Evolutionary conservation across 371 early-diverging fungal species (phyloP), one percentile per base, ranked within the genome.

Genomic region (Mortierella sp.): DNA sequence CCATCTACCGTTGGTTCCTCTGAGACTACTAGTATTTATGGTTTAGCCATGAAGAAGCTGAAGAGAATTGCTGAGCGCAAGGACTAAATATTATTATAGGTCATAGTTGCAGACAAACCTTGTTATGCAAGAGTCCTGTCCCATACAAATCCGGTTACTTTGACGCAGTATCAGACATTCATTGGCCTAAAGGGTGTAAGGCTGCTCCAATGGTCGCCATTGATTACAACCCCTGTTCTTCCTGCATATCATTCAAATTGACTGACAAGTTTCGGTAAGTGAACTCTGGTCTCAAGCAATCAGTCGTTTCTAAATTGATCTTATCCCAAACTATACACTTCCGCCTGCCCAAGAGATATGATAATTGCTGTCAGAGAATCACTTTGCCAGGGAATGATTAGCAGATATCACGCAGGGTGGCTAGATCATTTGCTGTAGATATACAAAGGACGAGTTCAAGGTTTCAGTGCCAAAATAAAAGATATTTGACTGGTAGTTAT

Each of bases 71-170:
- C 64, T 1, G 82, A 63, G 28, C 88, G 88, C 59, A 87, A 89
- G 74, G 86, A 87, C 92, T 91, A 22, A 92, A 92, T 69, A 81
- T 91, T 22, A 81, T 92, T 19, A 85, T 89, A 80, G 90, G 87
- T 0, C 69, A 85, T 32, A 90, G 90, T 60, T 91, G 78, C 73
- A 85, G 21, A 88, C 86, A 33, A 84, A 84, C 40, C 59, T 90
- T 24, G 58, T 65, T 21, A 90, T 62, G 91, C 93, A 10, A 83
- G 88, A 16, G 74, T 87, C 36, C 77, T 92, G 11, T 88, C 91
- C 0, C 67, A 75, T 9, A 85, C 85, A 1, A 76, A 1, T 85
- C 87, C 0, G 90, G 88, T 9, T 85, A 78, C 58, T 93, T 89
- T 77, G 85, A 88, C 45, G 58, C 91, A 21, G 65, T 92, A 3